Conservation (phyloP, 805 yeast species). For the Candida ipomoeae region DNA sequence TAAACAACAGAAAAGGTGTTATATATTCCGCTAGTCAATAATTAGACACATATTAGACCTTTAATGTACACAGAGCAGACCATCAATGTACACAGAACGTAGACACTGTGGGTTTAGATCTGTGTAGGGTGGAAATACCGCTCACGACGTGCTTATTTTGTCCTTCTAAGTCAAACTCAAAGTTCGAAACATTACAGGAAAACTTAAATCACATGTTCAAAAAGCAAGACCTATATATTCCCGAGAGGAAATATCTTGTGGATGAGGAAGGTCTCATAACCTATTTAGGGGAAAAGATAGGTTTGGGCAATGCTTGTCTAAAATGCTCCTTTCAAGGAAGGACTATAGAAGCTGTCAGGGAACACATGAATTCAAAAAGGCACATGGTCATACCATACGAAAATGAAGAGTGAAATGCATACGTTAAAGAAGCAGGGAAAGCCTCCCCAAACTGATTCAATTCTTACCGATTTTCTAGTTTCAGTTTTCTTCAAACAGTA, state of each 20-base stretch:
- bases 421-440: no score
- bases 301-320: slow-evolving; percentile 79
- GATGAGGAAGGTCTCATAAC: slow-evolving; percentile 70
- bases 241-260: slow-evolving; percentile 67
- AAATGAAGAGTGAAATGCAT: slow-evolving; percentile 40
- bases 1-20: no score
- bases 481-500: no score
- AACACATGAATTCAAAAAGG: slow-evolving; percentile 79
- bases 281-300: slow-evolving; percentile 75
- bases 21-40: no score
- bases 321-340: slow-evolving; percentile 83
- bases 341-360: slow-evolving; percentile 78
- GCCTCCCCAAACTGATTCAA: no score
- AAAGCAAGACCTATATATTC: slow-evolving; percentile 81
- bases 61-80: no score
- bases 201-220: slow-evolving; percentile 69
- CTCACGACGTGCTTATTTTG: slow-evolving; percentile 51
- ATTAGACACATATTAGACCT: no score
- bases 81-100: no score
- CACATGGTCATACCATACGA: slow-evolving; percentile 92
- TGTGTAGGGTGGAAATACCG: slow-evolving; percentile 41
- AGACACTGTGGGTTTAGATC: no score
- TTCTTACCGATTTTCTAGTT: no score
- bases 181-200: slow-evolving; percentile 37
- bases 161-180: slow-evolving; percentile 30